phyloP scores from a whole-genome alignment of 768 basidiomycete species.

The Boletus eberwhitei region DNA sequence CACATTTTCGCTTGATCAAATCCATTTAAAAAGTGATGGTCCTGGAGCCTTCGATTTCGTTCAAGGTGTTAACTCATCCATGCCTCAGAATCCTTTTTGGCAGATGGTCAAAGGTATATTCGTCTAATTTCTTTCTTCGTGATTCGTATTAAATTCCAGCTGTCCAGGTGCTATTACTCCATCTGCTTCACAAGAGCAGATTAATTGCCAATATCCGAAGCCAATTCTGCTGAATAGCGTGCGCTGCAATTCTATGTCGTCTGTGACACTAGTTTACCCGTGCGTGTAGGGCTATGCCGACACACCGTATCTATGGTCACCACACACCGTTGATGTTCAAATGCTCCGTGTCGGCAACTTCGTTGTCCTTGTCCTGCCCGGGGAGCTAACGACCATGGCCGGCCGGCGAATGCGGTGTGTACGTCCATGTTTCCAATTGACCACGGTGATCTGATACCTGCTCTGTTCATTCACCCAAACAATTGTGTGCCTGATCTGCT shows the following conservation, averaged over 20 bases:
- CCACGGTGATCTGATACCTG: slow-evolving; percentile 1
- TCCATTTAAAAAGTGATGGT: slow-evolving; percentile 45
- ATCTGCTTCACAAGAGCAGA: slow-evolving; percentile 54
- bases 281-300: slow-evolving; percentile 54
- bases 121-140: background rate
- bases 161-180: slow-evolving; percentile 49
- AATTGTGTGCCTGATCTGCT: background rate
- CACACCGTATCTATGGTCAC: slow-evolving; percentile 71
- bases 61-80: slow-evolving; percentile 66
- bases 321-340: slow-evolving; percentile 70
- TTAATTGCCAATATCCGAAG: slow-evolving; percentile 72
- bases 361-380: slow-evolving; percentile 72
- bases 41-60: slow-evolving; percentile 77
- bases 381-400: slow-evolving; percentile 81
- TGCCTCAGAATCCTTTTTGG: slow-evolving; percentile 75
- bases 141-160: background rate
- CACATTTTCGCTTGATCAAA: background rate
- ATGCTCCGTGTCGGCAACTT: slow-evolving; percentile 75
- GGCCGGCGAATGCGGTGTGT: slow-evolving; percentile 69
- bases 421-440: background rate
- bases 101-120: slow-evolving; percentile 61
- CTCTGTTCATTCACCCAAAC: background rate
- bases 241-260: background rate
- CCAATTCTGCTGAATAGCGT: slow-evolving; percentile 71
- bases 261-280: slow-evolving; percentile 17